Evolutionary conservation across 2,329 filamentous ascomycete genomes (phyloP), one percentile per base, ranked within the genome.

Genomic region (Colletotrichum liriopes): DNA sequence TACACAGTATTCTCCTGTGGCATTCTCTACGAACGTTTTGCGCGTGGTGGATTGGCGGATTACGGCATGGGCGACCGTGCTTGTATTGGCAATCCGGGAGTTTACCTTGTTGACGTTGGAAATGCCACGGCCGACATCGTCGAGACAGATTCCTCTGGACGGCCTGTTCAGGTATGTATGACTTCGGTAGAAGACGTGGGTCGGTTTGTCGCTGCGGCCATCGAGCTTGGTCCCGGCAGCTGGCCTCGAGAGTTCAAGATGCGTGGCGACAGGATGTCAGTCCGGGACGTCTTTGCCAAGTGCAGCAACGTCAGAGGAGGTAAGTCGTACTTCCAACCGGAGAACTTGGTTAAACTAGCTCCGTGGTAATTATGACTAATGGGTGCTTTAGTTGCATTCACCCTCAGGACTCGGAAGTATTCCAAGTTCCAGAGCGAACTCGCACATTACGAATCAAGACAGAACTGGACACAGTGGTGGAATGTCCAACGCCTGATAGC

Each of bases 1-100:
- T 93, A 88, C 73, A 94, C 93, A 0, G 85, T 91, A 35, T 94
- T 95, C 80, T 89, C 91, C 0, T 95, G 93, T 76, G 93, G 93
- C 26, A 81, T 94, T 39, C 90, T 95, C 74, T 95, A 94, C 84
- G 93, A 95, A 78, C 86, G 92, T 0, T 94, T 95, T 76, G 90
- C 89, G 26, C 91, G 90, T 0, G 90, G 89, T 3, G 93, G 93
- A 0, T 86, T 95, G 71, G 84, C 85, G 16, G 83, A 85, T 23
- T 86, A 90, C 65, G 84, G 86, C 43, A 90, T 94, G 58, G 92
- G 92, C 0, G 76, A 77, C 37, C 85, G 86, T n/a, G 87, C 86
- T 52, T 86, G 87, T 23, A 82, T 90, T 29, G 82, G 84, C 11
- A 83, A 82, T 18, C 88, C 91, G 74, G 92, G 92, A 6, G 88